These are phyloP conservation scores for Clonostachys rhizophaga DNA, from an alignment of 2,329 filamentous ascomycete genomes.

Conservation along the genomic window DNA sequence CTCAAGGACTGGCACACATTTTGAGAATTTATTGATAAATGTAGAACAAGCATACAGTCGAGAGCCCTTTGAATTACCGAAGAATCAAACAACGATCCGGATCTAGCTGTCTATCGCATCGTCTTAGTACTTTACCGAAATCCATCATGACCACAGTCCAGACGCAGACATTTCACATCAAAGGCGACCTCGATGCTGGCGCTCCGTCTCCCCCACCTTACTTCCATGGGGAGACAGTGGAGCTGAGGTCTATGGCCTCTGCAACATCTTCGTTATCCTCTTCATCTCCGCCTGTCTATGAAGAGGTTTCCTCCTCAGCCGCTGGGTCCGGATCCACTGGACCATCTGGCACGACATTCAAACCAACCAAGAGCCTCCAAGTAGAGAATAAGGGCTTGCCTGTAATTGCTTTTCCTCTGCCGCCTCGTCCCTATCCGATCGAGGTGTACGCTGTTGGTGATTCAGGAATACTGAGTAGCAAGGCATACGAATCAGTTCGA, in stretches of 20 bases:
- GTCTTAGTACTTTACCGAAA: no score
- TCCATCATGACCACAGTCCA: no score
- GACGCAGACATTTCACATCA: no score
- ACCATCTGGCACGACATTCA: constrained; percentile 19
- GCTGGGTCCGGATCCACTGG: not conserved
- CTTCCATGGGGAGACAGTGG: constrained; percentile 11
- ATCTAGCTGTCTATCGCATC: no score
- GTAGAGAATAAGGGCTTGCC: constrained; percentile 41
- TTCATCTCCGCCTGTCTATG: constrained; percentile 20
- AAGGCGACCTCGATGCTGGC: no score
- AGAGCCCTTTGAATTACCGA: no score
- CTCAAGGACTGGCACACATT: no score
- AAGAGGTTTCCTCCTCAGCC: constrained; percentile 5
- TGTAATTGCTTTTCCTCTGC: constrained; percentile 33
- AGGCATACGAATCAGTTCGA: constrained; percentile 48
- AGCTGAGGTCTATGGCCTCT: constrained; percentile 14
- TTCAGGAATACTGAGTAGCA: constrained; percentile 24
- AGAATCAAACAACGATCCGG: no score
- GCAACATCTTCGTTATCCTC: constrained; percentile 9
- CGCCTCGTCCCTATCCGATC: constrained; percentile 30
- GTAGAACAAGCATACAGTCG: no score
- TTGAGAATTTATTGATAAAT: no score
- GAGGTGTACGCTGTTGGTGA: constrained; percentile 33
- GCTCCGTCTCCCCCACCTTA: no score
- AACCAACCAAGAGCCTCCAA: constrained; percentile 37